Evolutionary conservation across 108 stramenopile genomes (phyloP).

Genomic region (Nitzschia sp.): DNA sequence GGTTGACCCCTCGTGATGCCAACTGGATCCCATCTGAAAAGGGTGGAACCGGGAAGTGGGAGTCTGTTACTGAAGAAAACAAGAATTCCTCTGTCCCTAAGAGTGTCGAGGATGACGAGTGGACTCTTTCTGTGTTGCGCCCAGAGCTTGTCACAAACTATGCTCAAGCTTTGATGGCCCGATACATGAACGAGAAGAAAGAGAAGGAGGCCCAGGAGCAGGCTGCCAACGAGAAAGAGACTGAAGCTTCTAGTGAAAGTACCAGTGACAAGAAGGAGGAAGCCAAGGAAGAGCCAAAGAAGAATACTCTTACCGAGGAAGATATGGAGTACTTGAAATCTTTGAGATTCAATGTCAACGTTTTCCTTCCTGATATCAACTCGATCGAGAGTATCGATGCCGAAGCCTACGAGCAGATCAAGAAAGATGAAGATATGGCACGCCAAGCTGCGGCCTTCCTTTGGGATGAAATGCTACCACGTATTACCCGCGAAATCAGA

Average conservation of each 20-base stretch:
- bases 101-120: constrained; percentile 72
- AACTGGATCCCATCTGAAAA: constrained; percentile 81
- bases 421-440: constrained; percentile 84
- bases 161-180: constrained; percentile 55
- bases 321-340: constrained; percentile 67
- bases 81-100: constrained; percentile 28
- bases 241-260: constrained; percentile 18
- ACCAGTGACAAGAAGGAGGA: constrained; percentile 31
- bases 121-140: constrained; percentile 72
- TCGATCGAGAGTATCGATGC: constrained; percentile 58
- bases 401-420: constrained; percentile 53
- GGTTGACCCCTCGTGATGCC: constrained; percentile 93
- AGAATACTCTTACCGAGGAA: constrained; percentile 50
- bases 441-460: constrained; percentile 73
- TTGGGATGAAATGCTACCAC: constrained; percentile 83
- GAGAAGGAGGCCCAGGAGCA: constrained; percentile 30
- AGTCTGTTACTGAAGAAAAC: constrained; percentile 22
- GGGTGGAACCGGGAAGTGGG: constrained; percentile 81
- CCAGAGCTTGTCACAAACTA: constrained; percentile 80
- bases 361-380: constrained; percentile 79
- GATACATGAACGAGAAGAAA: constrained; percentile 43
- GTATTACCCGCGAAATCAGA: constrained; percentile 61
- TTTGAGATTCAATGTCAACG: constrained; percentile 86
- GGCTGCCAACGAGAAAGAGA: constrained; percentile 24
- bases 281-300: constrained; percentile 24